phyloP scores from a whole-genome alignment of 1,139 yeast genomes.

The Pichia sp. region DNA sequence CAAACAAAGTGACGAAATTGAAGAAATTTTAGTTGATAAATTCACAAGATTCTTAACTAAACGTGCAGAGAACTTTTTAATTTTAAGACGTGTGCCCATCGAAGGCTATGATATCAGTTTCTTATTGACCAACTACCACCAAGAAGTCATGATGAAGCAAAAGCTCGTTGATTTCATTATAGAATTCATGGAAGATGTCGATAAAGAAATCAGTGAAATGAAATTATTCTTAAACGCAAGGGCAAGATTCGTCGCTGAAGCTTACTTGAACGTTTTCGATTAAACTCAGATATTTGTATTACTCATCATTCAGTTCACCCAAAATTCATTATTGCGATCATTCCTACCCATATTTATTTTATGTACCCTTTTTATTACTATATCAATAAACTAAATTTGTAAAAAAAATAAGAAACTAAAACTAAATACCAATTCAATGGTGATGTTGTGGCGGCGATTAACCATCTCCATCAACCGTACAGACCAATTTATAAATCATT shows the following conservation, averaged over 20 bases:
- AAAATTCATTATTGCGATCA: too few relatives aligned
- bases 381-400: not conserved
- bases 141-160: slow-evolving; percentile 94
- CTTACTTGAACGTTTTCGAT: slow-evolving; percentile 77
- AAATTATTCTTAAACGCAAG: slow-evolving; percentile 94
- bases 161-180: slow-evolving; percentile 95
- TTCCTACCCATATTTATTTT: too few relatives aligned
- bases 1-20: slow-evolving; percentile 98
- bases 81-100: slow-evolving; percentile 88
- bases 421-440: too few relatives aligned
- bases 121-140: slow-evolving; percentile 89
- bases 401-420: too few relatives aligned
- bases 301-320: not conserved
- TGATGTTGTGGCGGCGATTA: too few relatives aligned
- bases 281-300: too few relatives aligned
- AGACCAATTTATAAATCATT: slow-evolving; percentile 1
- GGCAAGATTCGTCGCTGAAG: slow-evolving; percentile 97
- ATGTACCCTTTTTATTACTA: not conserved
- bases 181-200: slow-evolving; percentile 99
- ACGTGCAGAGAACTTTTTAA: slow-evolving; percentile 92
- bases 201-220: slow-evolving; percentile 98
- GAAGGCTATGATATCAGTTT: slow-evolving; percentile 93
- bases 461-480: too few relatives aligned
- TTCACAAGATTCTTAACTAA: slow-evolving; percentile 92
- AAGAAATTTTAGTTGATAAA: slow-evolving; percentile 88